Evolutionary conservation across 73 alveolate species (phyloP).

Genomic region (Paraurostyla sp.): DNA sequence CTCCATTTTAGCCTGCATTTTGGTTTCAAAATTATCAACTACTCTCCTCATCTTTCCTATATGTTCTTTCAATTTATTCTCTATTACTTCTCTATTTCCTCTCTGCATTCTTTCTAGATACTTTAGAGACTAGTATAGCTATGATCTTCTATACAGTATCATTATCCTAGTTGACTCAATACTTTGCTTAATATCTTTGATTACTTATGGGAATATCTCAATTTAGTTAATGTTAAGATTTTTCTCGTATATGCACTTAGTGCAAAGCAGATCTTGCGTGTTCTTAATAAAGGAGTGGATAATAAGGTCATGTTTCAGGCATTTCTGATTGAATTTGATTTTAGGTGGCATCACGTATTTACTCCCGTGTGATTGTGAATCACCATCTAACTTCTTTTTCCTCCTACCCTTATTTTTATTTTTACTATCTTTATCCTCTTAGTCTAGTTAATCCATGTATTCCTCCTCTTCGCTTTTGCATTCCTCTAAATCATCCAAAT

Average conservation of each 20-base stretch:
- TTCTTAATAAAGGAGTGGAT: conserved; percentile 28
- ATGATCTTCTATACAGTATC: conserved; percentile 27
- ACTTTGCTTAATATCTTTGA: conserved; percentile 42
- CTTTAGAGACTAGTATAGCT: background rate
- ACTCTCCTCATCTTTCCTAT: background rate
- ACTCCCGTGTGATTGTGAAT: background rate
- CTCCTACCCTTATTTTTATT: background rate
- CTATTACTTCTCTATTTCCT: conserved; percentile 35
- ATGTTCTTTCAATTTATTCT: conserved; percentile 47
- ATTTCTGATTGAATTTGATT: background rate
- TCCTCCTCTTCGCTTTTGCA: conserved; percentile 11
- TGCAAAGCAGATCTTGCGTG: conserved; percentile 29
- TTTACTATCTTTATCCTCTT: background rate
- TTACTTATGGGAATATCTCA: conserved; percentile 44
- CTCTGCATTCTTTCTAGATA: conserved; percentile 44
- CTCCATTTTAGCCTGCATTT: background rate
- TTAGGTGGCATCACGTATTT: conserved; percentile 3
- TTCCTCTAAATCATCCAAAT: conserved; percentile 34
- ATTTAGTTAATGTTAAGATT: background rate
- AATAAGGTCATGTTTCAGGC: conserved; percentile 16
- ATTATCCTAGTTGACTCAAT: conserved; percentile 45
- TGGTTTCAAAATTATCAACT: conserved; percentile 27
- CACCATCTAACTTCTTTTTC: background rate
- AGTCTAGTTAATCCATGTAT: background rate
- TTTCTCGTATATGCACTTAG: conserved; percentile 54